Percentiles rank a stretch among this genome's conserved stretches.
Conservation (phyloP, 1,139 yeast genomes). For the Hemisphaericaspora lyxosophila region DNA sequence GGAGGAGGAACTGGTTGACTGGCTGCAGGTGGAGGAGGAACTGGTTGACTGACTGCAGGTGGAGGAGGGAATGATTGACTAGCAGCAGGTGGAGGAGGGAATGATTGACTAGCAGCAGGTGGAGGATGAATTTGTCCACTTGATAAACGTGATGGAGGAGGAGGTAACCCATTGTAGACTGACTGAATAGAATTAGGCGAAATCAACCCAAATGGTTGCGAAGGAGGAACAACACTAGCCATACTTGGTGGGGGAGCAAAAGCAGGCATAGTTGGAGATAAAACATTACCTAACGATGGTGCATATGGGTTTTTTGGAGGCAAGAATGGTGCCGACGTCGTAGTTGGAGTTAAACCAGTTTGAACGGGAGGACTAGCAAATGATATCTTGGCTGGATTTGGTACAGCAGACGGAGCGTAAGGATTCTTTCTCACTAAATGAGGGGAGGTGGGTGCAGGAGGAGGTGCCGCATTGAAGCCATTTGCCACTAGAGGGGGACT, state of each 20-base stretch:
- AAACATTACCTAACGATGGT: no score
- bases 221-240: slow-evolving; percentile 18
- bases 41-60: not conserved
- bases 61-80: not conserved
- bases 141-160: slow-evolving; percentile 2
- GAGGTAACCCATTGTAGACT: slow-evolving; percentile 12
- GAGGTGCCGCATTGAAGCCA: slow-evolving; percentile 21
- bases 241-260: slow-evolving; percentile 14
- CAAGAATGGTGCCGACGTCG: slow-evolving; percentile 14
- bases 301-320: slow-evolving; percentile 45
- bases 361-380: slow-evolving; percentile 20
- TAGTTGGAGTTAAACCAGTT: slow-evolving; percentile 14
- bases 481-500: slow-evolving; percentile 19
- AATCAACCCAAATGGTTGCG: slow-evolving; percentile 15
- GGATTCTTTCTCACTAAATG: slow-evolving; percentile 35
- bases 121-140: slow-evolving; percentile 20
- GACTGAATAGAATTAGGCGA: slow-evolving; percentile 11
- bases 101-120: slow-evolving; percentile 19
- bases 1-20: slow-evolving; percentile 15
- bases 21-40: slow-evolving; percentile 13
- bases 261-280: slow-evolving; percentile 26
- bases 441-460: slow-evolving; percentile 14
- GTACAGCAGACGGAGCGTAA: slow-evolving; percentile 28
- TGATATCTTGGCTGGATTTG: slow-evolving; percentile 18
- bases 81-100: slow-evolving; percentile 14